Evolutionary conservation across 2,329 filamentous ascomycete genomes (phyloP).

Genomic region (Fusarium sp.): DNA sequence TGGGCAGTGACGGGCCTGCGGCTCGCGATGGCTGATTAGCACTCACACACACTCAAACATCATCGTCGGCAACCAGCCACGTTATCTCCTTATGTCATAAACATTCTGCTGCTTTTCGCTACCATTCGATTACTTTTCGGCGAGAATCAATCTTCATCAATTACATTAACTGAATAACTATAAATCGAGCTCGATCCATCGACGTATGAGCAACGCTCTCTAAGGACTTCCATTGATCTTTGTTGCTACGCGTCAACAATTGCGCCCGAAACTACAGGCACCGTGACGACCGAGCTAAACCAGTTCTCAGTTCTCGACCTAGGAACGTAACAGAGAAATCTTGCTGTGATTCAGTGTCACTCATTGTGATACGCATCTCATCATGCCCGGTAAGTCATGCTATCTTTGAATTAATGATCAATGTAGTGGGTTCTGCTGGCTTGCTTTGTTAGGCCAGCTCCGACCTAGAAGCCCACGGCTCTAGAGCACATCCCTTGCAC

Average conservation of each 20-base stretch:
- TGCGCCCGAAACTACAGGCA: conserved; percentile 9
- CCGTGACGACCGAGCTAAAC: conserved; percentile 1
- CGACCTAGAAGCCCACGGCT: conserved; percentile 25
- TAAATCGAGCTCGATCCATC: neutral
- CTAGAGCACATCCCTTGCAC: conserved; percentile 38
- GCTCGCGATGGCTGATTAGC: conserved; percentile 37
- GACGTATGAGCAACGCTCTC: neutral
- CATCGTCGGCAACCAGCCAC: conserved; percentile 8
- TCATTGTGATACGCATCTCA: conserved; percentile 14
- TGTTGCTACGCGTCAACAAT: conserved; percentile 21
- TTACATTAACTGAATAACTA: conserved; percentile 2
- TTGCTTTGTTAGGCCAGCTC: conserved; percentile 26
- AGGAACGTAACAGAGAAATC: neutral
- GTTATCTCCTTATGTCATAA: conserved; percentile 6
- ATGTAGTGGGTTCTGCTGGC: conserved; percentile 38
- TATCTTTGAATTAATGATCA: conserved; percentile 10
- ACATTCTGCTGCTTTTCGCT: neutral
- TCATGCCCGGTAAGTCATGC: conserved; percentile 42
- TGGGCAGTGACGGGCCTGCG: conserved; percentile 15
- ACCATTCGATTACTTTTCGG: neutral
- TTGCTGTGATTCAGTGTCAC: neutral
- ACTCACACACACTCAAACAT: conserved; percentile 15
- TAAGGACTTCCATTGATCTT: neutral
- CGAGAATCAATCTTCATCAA: conserved; percentile 6
- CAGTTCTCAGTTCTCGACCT: neutral